phyloP scores from a whole-genome alignment of 1,284 basidiomycete genomes.

The Rhodotorula sp. region DNA sequence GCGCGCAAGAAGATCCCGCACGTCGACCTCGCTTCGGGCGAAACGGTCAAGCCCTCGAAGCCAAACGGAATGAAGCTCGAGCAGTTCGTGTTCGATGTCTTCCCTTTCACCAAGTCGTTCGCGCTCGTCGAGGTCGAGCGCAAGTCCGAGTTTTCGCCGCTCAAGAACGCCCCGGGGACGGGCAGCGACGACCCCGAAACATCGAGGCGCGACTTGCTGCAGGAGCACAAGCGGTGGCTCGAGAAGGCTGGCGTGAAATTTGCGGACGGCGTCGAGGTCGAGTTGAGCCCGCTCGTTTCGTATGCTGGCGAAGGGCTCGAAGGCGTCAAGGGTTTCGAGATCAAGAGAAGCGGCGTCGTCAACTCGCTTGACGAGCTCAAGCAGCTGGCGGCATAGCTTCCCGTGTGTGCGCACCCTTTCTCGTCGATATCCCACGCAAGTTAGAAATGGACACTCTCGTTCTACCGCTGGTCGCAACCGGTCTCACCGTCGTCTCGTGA shows the following conservation, averaged over 20 bases:
- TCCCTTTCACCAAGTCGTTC: slow-evolving; percentile 80
- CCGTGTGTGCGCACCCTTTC: background rate
- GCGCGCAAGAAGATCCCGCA: slow-evolving; percentile 96
- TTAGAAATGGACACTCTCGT: background rate
- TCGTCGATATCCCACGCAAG: background rate
- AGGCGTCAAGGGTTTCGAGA: slow-evolving; percentile 68
- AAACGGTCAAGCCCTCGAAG: slow-evolving; percentile 69
- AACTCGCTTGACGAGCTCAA: slow-evolving; percentile 41
- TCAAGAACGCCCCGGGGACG: slow-evolving; percentile 95
- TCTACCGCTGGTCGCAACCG: background rate
- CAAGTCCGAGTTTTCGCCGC: slow-evolving; percentile 87
- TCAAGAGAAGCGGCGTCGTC: slow-evolving; percentile 53
- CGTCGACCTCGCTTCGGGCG: slow-evolving; percentile 66
- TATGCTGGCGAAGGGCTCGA: slow-evolving; percentile 92
- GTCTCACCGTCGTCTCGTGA: background rate
- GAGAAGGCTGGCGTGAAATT: slow-evolving; percentile 73
- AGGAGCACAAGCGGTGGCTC: slow-evolving; percentile 86
- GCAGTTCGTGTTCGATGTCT: slow-evolving; percentile 98
- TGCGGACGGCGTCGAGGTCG: slow-evolving; percentile 70
- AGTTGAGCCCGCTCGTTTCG: slow-evolving; percentile 81
- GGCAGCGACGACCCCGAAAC: slow-evolving; percentile 92
- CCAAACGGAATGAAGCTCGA: slow-evolving; percentile 99
- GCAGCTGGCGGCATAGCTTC: slow-evolving; percentile 4
- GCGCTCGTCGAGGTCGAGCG: slow-evolving; percentile 86
- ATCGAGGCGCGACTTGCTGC: slow-evolving; percentile 76